Base-by-base conservation (phyloP, 2,329 filamentous ascomycete species). In the Calonectria multiphialidica region DNA sequence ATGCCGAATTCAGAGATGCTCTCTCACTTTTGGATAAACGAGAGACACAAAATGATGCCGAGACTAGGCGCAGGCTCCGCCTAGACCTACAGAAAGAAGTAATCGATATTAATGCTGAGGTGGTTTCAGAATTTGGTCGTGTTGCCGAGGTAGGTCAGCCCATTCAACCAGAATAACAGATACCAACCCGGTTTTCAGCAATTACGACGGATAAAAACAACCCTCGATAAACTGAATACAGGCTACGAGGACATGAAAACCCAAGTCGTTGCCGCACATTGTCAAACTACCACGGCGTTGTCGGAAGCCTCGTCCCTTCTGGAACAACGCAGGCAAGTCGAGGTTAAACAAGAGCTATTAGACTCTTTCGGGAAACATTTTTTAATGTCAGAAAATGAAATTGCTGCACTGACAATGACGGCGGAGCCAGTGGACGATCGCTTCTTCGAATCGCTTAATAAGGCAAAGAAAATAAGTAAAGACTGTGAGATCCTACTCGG, bases 401-500 rank as follows among this genome's bases (percentile, higher is more conserved):
- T 94, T 5, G 88, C 92, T n/a, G 85, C 89, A 9, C 85, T 98
- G 74, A 98, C 93, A 0, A 93, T 94, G 4, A 93, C 92, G 3
- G 92, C 93, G 13, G 95, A 97, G 81, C 94, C 95, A 0, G 93
- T 98, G 2, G 91, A 98, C 79, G 94, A 97, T 72, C 88, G 87
- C 1, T 99, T 98, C 85, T 99, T 98, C 81, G 84, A 89, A 18
- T 86, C 94, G 4, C 87, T 99, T 18, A 88, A 88, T 23, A 93
- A 95, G 79, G 93, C 96, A 5, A 98, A 98, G 83, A 93, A 91
- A 78, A 96, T 99, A 68, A 93, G 95, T 80, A 92, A 92, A 75
- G 96, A 98, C 80, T 98, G 95, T 78, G 94, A 98, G 81, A 88
- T 98, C 37, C 86, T 99, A 6, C 90, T 99, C 1, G 96, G 96